phyloP scores from a whole-genome alignment of 345 rosid species.

The Pistacia integerrima region DNA sequence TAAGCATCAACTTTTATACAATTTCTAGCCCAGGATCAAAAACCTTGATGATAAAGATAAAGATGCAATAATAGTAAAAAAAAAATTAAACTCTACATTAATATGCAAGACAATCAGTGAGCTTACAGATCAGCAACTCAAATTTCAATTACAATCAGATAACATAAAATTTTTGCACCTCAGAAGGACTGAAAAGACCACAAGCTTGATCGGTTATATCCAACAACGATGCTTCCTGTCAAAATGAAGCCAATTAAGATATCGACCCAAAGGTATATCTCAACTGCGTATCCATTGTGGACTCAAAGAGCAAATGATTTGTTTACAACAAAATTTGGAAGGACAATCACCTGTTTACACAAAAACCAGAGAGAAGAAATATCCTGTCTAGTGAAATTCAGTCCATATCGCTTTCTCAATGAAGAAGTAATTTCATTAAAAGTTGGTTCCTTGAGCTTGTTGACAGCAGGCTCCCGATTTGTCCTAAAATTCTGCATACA shows the following conservation, averaged over 20 bases:
- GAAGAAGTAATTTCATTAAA: slow-evolving; percentile 73
- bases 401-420: slow-evolving; percentile 52
- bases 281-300: slow-evolving; percentile 1
- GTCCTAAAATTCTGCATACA: slow-evolving; percentile 56
- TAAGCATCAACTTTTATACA: neutral
- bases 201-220: slow-evolving; percentile 86
- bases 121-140: neutral
- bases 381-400: slow-evolving; percentile 75
- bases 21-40: neutral
- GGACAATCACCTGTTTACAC: slow-evolving; percentile 73
- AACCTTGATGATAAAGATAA: neutral
- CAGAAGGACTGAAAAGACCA: slow-evolving; percentile 71
- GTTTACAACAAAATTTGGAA: slow-evolving; percentile 10
- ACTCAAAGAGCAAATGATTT: neutral
- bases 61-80: neutral
- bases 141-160: neutral
- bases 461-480: slow-evolving; percentile 67
- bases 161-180: slow-evolving; percentile 47
- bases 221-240: slow-evolving; percentile 91
- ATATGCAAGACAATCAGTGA: neutral
- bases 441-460: slow-evolving; percentile 80
- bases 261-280: neutral
- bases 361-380: slow-evolving; percentile 88
- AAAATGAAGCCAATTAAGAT: slow-evolving; percentile 15
- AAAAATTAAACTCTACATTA: neutral